Conservation (phyloP, 2,329 filamentous ascomycete species). For the Atkinsonella texensis region DNA sequence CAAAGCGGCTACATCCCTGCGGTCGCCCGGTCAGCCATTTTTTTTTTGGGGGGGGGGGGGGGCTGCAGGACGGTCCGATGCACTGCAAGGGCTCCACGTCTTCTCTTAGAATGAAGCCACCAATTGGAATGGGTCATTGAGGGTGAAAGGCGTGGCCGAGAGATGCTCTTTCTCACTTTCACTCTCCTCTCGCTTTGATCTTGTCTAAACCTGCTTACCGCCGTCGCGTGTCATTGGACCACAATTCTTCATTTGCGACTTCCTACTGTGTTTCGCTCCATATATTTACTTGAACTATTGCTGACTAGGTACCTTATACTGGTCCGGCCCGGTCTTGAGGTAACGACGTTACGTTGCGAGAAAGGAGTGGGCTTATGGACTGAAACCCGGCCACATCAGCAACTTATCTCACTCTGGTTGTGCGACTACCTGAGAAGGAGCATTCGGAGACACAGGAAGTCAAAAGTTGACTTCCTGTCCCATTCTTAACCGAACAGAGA, state of each 20-base stretch:
- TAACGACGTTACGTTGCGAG: conserved; percentile 1
- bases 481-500: too few species aligned
- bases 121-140: conserved; percentile 3
- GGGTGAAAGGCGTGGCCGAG: background rate
- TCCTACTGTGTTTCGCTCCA: background rate
- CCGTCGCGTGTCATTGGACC: background rate
- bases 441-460: background rate
- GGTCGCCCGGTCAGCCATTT: conserved; percentile 19
- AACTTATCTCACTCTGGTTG: background rate
- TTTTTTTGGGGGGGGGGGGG: conserved; percentile 2
- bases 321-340: background rate
- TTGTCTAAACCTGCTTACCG: conserved; percentile 1
- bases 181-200: background rate
- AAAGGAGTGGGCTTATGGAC: background rate
- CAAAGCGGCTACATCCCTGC: background rate
- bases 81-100: background rate
- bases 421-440: background rate
- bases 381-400: background rate
- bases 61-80: conserved; percentile 8
- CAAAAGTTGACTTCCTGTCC: background rate
- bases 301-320: background rate
- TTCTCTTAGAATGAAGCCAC: background rate
- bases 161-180: conserved; percentile 1
- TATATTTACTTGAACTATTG: background rate
- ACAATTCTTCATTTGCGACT: background rate